These are phyloP conservation scores for Dictyostelium discoideum DNA, from an alignment of 78 protist genomes.

Conservation along the genomic window dicty_2.7 NC_007089.4:636001-636500, in stretches of 20 bases:
- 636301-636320: too few species aligned
- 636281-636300: too few species aligned
- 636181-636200: neutral
- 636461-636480: too few species aligned
- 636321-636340: too few species aligned
- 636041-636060: constrained; percentile 97
- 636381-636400: neutral
- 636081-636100: constrained; percentile 94
- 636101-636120: constrained; percentile 94
- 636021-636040: constrained; percentile 99
- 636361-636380: neutral
- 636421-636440: neutral
- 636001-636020: constrained; percentile 99
- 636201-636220: neutral
- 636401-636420: neutral
- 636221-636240: neutral
- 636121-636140: constrained; percentile 87
- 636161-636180: constrained; percentile 57
- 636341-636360: constrained; percentile 8
- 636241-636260: neutral
- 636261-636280: neutral
- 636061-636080: constrained; percentile 88
- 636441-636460: neutral
- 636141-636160: constrained; percentile 89
- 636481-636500: too few species aligned